phyloP scores from a whole-genome alignment of 305 asterid species.

The Fraxinus floribunda region DNA sequence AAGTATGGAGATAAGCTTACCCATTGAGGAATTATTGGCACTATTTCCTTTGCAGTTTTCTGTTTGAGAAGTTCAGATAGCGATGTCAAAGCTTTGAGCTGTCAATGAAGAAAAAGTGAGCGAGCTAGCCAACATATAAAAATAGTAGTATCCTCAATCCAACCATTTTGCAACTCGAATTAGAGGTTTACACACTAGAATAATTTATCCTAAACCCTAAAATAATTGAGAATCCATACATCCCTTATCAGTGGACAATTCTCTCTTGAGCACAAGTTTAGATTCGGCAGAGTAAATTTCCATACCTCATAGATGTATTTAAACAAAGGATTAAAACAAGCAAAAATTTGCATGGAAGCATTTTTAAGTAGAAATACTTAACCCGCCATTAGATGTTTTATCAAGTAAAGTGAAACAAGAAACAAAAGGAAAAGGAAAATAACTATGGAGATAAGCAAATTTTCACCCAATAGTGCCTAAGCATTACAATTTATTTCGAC shows the following conservation, averaged over 20 bases:
- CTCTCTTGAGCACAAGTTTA: not conserved
- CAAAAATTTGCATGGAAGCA: not conserved
- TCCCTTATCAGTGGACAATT: not conserved
- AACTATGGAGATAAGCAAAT: not conserved
- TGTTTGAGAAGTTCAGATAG: conserved; percentile 71
- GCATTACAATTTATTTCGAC: not conserved
- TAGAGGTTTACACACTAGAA: not conserved
- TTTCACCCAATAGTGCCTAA: not conserved
- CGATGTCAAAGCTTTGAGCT: conserved; percentile 88
- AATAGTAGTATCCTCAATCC: not conserved
- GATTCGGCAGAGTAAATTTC: conserved; percentile 12
- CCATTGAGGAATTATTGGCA: conserved; percentile 79
- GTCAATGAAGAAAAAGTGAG: conserved; percentile 36
- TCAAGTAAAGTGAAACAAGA: not conserved
- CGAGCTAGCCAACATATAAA: conserved; percentile 21
- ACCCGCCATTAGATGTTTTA: not conserved
- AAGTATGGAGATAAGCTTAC: conserved; percentile 40
- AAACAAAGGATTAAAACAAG: conserved; percentile 9
- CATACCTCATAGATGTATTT: not conserved
- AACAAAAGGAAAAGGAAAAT: not conserved
- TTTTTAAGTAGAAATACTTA: not conserved
- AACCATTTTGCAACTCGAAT: conserved; percentile 7
- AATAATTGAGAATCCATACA: not conserved
- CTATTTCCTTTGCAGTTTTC: conserved; percentile 67
- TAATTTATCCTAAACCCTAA: conserved; percentile 2